Evolutionary conservation across 371 early-diverging fungal genomes (phyloP).

Genomic region (Mucor racemosus): DNA sequence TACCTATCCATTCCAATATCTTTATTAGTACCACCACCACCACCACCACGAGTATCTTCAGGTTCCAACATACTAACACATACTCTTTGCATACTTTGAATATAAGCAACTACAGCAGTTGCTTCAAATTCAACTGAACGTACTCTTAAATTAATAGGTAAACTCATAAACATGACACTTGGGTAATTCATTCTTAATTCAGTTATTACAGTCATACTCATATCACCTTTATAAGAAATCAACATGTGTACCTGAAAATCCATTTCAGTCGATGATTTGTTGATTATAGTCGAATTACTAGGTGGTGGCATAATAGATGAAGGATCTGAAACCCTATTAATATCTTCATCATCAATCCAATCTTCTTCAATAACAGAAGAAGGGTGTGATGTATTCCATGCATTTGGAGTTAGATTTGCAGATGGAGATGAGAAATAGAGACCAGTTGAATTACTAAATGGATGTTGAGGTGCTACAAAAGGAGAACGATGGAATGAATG

Average conservation of each 20-base stretch:
- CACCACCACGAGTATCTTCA: slow-evolving; percentile 40
- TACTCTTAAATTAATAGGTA: slow-evolving; percentile 85
- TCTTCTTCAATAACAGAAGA: slow-evolving; percentile 38
- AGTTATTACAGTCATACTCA: slow-evolving; percentile 83
- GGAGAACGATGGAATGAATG: slow-evolving; percentile 58
- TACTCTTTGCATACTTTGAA: slow-evolving; percentile 73
- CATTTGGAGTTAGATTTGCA: neutral
- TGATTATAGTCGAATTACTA: slow-evolving; percentile 3
- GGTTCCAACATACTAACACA: slow-evolving; percentile 91
- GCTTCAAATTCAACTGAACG: slow-evolving; percentile 88
- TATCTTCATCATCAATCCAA: slow-evolving; percentile 56
- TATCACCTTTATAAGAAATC: slow-evolving; percentile 84
- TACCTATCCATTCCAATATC: slow-evolving; percentile 46
- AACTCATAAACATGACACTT: slow-evolving; percentile 86
- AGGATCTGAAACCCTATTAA: slow-evolving; percentile 17
- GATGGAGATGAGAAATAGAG: slow-evolving; percentile 20
- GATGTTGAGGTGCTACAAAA: slow-evolving; percentile 56
- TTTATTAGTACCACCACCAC: slow-evolving; percentile 18
- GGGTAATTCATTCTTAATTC: slow-evolving; percentile 93
- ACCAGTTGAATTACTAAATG: slow-evolving; percentile 28
- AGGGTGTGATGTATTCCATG: slow-evolving; percentile 24
- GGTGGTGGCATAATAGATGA: slow-evolving; percentile 15
- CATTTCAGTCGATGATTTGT: slow-evolving; percentile 41
- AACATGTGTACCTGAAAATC: slow-evolving; percentile 81
- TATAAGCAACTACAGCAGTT: slow-evolving; percentile 84